phyloP scores from a whole-genome alignment of 305 asterid genomes.

The Fraxinus nigra region DNA sequence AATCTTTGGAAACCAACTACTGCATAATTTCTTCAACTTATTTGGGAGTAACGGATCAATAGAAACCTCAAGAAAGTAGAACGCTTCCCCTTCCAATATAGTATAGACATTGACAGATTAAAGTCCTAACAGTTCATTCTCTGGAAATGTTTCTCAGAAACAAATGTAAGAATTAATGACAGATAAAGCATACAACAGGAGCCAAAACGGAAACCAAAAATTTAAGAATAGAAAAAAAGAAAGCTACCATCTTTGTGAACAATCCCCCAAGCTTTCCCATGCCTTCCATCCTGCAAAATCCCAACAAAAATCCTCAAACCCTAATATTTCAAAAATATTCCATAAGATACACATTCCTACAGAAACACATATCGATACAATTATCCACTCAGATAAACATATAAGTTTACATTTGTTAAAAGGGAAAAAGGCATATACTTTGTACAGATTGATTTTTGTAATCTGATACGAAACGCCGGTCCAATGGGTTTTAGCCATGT shows the following conservation, averaged over 20 bases:
- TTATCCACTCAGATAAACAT: not conserved
- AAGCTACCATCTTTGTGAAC: conserved; percentile 73
- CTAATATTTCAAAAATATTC: not conserved
- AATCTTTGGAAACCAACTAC: not conserved
- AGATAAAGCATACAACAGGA: not conserved
- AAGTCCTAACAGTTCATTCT: not conserved
- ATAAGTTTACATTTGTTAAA: not conserved
- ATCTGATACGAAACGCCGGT: conserved; percentile 45
- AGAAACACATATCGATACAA: not conserved
- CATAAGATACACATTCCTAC: not conserved
- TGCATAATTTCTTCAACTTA: not conserved
- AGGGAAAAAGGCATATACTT: conserved; percentile 30
- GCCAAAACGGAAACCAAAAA: not conserved
- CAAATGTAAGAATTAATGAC: not conserved
- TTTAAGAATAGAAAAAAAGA: not conserved
- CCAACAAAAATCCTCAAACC: conserved; percentile 18
- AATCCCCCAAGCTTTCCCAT: conserved; percentile 80
- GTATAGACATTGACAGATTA: not conserved
- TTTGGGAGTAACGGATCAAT: not conserved
- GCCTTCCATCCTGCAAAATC: conserved; percentile 78
- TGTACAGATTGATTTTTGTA: conserved; percentile 90
- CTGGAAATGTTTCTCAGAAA: not conserved
- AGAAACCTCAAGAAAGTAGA: not conserved
- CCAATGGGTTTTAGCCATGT: conserved; percentile 81
- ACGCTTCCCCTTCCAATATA: not conserved